Base-by-base conservation (phyloP, 495 filamentous ascomycete species). In the Hypomontagnella monticulosa region DNA sequence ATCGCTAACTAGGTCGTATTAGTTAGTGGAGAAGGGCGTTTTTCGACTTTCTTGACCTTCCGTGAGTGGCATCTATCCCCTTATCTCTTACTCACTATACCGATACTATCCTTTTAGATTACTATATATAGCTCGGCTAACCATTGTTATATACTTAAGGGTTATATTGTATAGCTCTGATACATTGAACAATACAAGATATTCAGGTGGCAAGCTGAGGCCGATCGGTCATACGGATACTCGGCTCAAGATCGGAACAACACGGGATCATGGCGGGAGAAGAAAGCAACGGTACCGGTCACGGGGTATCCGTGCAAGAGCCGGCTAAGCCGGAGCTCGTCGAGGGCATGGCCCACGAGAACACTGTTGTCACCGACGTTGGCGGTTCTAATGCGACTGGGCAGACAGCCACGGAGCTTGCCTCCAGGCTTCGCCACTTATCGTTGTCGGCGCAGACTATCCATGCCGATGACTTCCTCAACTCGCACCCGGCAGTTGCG, bases 381-480 rank as follows among this genome's bases (percentile, higher is more conserved):
- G 23, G 23, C 6, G 23, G 23, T 6, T 27, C 23, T 27, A 43
- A 55, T 46, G 19, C 63, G 8, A 32, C 11, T 27, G 15, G 33
- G 14, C 38, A 58, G 11, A 44, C 60, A 15, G 62, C 66, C 1
- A 55, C 52, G 19, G 18, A 44, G 15, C 16, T 70, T 37, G 71
- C 66, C 5, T 64, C 69, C 19, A 72, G 50, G 37, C 40, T 71
- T 9, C 71, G 62, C 33, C 69, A 74, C 41, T 77, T 85, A 57
- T 83, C 82, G 1, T 72, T 87, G 42, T 78, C 91, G 19, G 95
- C 93, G 19, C 85, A 85, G 46, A 86, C 89, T n/a, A 81, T 98
- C 60, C 94, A 98, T 78, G 92, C 89, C 50, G 93, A 97, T 66
- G 92, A 97, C 78, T 79, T 77, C 63, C 80, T 94, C 54, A 90